Conservation (phyloP, 2,329 filamentous ascomycete genomes). For the Fusarium sp. region DNA sequence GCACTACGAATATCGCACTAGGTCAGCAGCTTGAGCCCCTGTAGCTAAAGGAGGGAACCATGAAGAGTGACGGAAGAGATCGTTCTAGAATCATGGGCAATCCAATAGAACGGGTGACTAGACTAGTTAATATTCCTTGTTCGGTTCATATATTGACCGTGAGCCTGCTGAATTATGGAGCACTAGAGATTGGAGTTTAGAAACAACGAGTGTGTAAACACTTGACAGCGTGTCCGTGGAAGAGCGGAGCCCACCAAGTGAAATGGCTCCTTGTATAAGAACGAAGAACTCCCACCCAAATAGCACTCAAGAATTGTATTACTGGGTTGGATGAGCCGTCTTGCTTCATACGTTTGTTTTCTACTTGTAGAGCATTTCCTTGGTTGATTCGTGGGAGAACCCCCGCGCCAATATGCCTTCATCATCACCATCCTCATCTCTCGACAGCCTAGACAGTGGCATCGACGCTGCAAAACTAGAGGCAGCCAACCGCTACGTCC, state of each 20-base stretch:
- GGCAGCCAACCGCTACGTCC: slow-evolving; percentile 29
- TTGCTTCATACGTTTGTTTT: slow-evolving; percentile 4
- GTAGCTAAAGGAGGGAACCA: neutral
- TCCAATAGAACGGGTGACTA: neutral
- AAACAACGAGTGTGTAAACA: neutral
- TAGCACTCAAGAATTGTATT: no score
- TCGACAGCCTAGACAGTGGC: slow-evolving; percentile 17
- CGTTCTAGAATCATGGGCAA: neutral
- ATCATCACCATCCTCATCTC: slow-evolving; percentile 4
- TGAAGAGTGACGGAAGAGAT: neutral
- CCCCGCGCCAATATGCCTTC: slow-evolving; percentile 9
- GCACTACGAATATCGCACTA: neutral
- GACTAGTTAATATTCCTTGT: slow-evolving; percentile 4
- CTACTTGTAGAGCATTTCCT: slow-evolving; percentile 1
- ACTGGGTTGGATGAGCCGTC: no score
- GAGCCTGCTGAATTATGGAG: slow-evolving; percentile 1
- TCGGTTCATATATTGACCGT: slow-evolving; percentile 2
- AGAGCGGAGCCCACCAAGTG: no score
- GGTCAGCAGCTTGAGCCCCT: slow-evolving; percentile 3
- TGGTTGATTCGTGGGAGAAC: neutral
- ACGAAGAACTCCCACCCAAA: no score
- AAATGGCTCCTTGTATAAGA: no score
- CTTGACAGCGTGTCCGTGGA: neutral
- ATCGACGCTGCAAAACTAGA: slow-evolving; percentile 23
- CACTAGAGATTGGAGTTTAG: neutral